A percentile compares a stretch with the other conserved stretches of the same genome.
These are phyloP conservation scores for Phytophthora syringae DNA, from an alignment of 352 stramenopile genomes.

Conservation along the genomic window DNA sequence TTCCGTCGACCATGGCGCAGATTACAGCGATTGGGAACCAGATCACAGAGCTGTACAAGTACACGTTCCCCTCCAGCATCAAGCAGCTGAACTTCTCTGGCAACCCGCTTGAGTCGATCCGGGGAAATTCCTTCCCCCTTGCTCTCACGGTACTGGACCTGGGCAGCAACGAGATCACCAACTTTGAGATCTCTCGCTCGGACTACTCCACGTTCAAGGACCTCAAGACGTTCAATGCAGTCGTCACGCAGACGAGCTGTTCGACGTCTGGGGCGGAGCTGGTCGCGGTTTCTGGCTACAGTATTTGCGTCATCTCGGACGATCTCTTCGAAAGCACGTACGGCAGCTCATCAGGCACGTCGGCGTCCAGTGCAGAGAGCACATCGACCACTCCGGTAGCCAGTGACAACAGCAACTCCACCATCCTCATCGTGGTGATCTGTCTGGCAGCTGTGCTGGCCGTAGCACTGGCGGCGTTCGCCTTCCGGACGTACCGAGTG, in stretches of 20 bases:
- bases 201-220: constrained; percentile 66
- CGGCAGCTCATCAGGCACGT: constrained; percentile 27
- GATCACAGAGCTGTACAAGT: constrained; percentile 54
- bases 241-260: constrained; percentile 48
- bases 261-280: constrained; percentile 53
- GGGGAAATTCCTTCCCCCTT: constrained; percentile 62
- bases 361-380: constrained; percentile 35
- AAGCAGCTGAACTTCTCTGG: constrained; percentile 60
- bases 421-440: constrained; percentile 65
- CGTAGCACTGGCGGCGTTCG: constrained; percentile 57
- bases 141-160: constrained; percentile 56
- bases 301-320: constrained; percentile 71
- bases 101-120: constrained; percentile 64
- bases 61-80: constrained; percentile 57
- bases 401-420: constrained; percentile 46
- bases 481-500: constrained; percentile 52
- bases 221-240: constrained; percentile 49
- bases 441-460: constrained; percentile 57
- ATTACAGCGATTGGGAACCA: constrained; percentile 55
- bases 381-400: constrained; percentile 16
- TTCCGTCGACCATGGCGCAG: constrained; percentile 41
- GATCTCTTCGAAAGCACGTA: constrained; percentile 66
- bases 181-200: constrained; percentile 73
- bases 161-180: constrained; percentile 53
- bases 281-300: constrained; percentile 40